A percentile compares a stretch with the other conserved stretches of the same genome.
phyloP scores from a whole-genome alignment of 176 grass and related monocot species.

The Bolboschoenus planiculmis region DNA sequence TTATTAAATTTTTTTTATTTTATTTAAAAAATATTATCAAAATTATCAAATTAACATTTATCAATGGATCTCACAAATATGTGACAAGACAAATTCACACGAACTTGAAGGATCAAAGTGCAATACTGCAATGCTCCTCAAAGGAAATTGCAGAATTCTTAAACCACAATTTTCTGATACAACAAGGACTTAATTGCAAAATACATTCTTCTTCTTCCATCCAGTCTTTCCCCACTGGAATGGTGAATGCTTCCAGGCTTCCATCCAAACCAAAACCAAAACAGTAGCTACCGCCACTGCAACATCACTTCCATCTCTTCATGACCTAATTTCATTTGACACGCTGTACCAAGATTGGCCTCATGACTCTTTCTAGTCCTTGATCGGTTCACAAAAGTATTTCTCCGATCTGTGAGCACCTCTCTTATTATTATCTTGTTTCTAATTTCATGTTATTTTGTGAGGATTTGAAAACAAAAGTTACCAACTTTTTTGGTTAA shows the following conservation, averaged over 20 bases:
- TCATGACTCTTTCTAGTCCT: neutral
- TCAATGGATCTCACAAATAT: too few relatives aligned
- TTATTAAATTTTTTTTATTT: too few relatives aligned
- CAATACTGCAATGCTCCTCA: neutral
- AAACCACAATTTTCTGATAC: neutral
- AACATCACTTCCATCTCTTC: neutral
- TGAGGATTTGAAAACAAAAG: neutral
- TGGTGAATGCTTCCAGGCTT: neutral
- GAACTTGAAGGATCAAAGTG: neutral
- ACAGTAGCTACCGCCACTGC: neutral
- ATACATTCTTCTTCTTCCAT: neutral
- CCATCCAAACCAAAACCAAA: neutral
- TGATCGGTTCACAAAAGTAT: neutral
- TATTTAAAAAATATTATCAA: too few relatives aligned
- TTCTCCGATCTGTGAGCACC: neutral
- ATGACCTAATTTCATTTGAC: neutral
- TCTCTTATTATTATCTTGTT: neutral
- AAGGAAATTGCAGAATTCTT: neutral
- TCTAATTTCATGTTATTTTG: neutral
- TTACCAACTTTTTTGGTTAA: neutral
- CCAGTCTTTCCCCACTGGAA: neutral
- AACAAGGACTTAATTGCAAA: neutral
- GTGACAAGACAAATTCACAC: neutral
- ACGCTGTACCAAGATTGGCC: neutral
- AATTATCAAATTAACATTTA: too few relatives aligned